Percentiles rank a stretch among this genome's conserved stretches.
phyloP scores from a whole-genome alignment of 805 yeast species.

The Saccharomycopsis fermentans region DNA sequence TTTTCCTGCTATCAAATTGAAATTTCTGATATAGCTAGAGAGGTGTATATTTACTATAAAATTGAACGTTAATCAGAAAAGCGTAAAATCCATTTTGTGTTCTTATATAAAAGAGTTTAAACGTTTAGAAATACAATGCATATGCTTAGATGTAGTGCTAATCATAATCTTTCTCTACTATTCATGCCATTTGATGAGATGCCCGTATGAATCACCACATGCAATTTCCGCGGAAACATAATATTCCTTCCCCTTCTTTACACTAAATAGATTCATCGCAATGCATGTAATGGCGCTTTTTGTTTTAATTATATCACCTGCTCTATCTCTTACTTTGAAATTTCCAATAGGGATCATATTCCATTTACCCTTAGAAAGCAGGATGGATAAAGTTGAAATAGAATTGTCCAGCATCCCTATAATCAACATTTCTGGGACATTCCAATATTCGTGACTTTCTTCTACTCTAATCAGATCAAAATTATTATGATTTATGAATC shows the following conservation, averaged over 20 bases:
- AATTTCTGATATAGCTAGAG: too few species aligned
- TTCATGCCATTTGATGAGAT: conserved; percentile 38
- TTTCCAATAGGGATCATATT: conserved; percentile 21
- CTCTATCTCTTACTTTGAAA: conserved; percentile 21
- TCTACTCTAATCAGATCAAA: conserved; percentile 21
- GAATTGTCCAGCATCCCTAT: conserved; percentile 30
- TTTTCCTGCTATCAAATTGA: too few species aligned
- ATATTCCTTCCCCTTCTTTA: conserved; percentile 28
- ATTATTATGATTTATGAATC: conserved; percentile 18
- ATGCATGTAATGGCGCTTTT: conserved; percentile 24
- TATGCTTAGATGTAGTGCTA: too few species aligned
- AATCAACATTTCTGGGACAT: conserved; percentile 27
- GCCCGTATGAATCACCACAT: conserved; percentile 46
- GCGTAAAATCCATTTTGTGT: too few species aligned
- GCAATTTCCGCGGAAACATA: conserved; percentile 34
- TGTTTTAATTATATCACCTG: conserved; percentile 12
- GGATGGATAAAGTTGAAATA: background rate
- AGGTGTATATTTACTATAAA: too few species aligned
- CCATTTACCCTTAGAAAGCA: conserved; percentile 15
- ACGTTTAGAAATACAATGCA: too few species aligned
- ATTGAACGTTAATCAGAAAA: too few species aligned
- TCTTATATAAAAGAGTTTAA: too few species aligned
- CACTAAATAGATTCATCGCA: conserved; percentile 27
- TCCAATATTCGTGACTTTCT: conserved; percentile 31
- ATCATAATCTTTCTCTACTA: too few species aligned